Evolutionary conservation across 2,329 filamentous ascomycete species (phyloP), one percentile per base, ranked within the genome.

Genomic region (Colletotrichum nymphaeae): DNA sequence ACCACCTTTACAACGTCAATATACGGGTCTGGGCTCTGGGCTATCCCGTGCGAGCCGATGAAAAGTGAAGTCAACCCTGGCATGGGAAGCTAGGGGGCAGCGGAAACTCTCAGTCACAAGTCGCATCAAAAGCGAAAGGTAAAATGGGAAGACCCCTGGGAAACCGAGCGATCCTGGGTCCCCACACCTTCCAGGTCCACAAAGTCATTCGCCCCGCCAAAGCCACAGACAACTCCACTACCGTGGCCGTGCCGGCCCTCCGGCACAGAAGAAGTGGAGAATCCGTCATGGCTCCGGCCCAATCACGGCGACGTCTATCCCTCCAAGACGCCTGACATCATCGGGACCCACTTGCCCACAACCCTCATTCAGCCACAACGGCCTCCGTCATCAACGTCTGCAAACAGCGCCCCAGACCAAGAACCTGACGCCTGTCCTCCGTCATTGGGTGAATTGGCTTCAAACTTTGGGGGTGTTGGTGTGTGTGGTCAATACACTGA

Each of bases 381-480:
- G 16, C 37, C 37, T 42, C 67, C 69, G 69, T 74, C 72, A 72
- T 72, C 72, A 59, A 56, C 26, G 32, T 32, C 65, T 46, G 71
- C 68, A 67, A 72, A 65, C 71, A 73, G 67, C 28, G 71, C 67
- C 71, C 49, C 59, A n/a, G 64, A 53, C 32, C 59, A 73, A 69
- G 70, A 64, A 59, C 53, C 55, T 59, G 70, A 64, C 59, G 66
- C 66, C 49, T 26, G 14, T 24, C 30, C 32, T 63, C 53, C 69
- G 66, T 59, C 69, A 69, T 42, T 26, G 57, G 19, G 35, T 46
- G 46, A 26, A 32, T 52, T 32, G 42, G 22, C 46, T 37, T 53
- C 24, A 46, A 8, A 37, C 52, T 56, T 49, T 35, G 32, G 42
- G 19, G 49, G 19, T 56, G 24, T 35, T 28, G 9, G 16, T 42